Evolutionary conservation across 441 rosid genomes (phyloP).

Genomic region (Brassica hybrid): DNA sequence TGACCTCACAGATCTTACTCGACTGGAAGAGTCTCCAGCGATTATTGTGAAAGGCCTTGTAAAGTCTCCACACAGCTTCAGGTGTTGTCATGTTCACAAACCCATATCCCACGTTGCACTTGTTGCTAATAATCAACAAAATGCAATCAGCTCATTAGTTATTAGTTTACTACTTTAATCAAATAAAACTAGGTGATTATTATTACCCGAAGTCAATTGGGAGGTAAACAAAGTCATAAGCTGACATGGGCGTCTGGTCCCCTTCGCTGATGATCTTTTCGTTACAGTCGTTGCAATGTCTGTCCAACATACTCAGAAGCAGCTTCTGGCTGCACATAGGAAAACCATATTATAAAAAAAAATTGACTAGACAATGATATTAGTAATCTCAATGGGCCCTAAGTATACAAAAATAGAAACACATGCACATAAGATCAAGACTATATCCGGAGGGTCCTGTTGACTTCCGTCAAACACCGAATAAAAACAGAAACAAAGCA

Average conservation of each 20-base stretch:
- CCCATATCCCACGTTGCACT: slow-evolving; percentile 96
- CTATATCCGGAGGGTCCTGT: slow-evolving; percentile 1
- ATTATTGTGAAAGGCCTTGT: slow-evolving; percentile 78
- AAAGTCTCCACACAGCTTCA: slow-evolving; percentile 70
- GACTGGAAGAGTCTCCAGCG: slow-evolving; percentile 82
- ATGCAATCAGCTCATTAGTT: background rate
- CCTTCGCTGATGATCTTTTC: slow-evolving; percentile 58
- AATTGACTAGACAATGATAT: slow-evolving; percentile 29
- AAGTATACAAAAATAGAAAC: slow-evolving; percentile 29
- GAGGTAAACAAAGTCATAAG: slow-evolving; percentile 83
- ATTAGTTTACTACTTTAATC: background rate
- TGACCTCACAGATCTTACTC: slow-evolving; percentile 82
- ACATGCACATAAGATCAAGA: background rate
- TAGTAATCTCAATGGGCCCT: background rate
- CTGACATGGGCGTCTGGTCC: slow-evolving; percentile 64
- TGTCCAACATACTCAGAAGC: slow-evolving; percentile 79
- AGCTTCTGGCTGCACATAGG: slow-evolving; percentile 65
- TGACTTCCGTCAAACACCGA: slow-evolving; percentile 31
- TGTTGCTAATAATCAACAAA: slow-evolving; percentile 48
- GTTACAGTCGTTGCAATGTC: slow-evolving; percentile 89
- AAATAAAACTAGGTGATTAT: background rate
- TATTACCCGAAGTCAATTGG: slow-evolving; percentile 89
- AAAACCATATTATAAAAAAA: slow-evolving; percentile 8
- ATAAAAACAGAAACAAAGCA: slow-evolving; percentile 30
- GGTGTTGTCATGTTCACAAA: slow-evolving; percentile 96